Conservation (phyloP, 768 basidiomycete genomes). For the Collybiopsis confluens region DNA sequence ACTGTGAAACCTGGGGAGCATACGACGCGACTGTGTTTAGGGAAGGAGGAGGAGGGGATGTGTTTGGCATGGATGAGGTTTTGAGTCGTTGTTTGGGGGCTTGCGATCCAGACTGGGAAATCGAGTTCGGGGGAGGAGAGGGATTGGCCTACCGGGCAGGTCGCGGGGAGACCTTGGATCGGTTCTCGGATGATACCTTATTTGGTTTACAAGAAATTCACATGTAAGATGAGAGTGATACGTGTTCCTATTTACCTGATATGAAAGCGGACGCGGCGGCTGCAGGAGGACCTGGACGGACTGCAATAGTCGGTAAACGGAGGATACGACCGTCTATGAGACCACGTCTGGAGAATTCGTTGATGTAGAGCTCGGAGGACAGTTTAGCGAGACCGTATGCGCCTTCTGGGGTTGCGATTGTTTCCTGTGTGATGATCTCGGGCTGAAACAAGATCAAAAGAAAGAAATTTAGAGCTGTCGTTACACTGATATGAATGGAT, state of each 20-base stretch:
- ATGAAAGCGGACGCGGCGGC: constrained; percentile 55
- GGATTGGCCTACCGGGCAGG: constrained; percentile 50
- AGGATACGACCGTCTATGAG: constrained; percentile 57
- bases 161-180: constrained; percentile 41
- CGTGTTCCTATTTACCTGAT: constrained; percentile 31
- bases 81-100: constrained; percentile 44
- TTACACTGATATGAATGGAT: not conserved
- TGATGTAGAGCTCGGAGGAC: constrained; percentile 49
- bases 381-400: constrained; percentile 58
- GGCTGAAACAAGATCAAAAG: too few relatives aligned
- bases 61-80: constrained; percentile 50
- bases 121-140: constrained; percentile 38
- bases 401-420: constrained; percentile 50
- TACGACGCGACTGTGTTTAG: constrained; percentile 44
- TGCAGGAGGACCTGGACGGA: constrained; percentile 50
- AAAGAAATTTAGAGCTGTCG: too few relatives aligned
- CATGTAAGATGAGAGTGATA: not conserved
- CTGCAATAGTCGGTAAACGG: constrained; percentile 56
- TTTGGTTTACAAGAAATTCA: too few relatives aligned
- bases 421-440: constrained; percentile 39
- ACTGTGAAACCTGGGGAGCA: constrained; percentile 59
- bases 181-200: constrained; percentile 54
- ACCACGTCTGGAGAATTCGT: constrained; percentile 56
- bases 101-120: constrained; percentile 47
- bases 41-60: constrained; percentile 38